Percentiles rank a stretch among this genome's conserved stretches.
phyloP scores from a whole-genome alignment of 2,329 filamentous ascomycete genomes.

The Colletotrichum incanum region DNA sequence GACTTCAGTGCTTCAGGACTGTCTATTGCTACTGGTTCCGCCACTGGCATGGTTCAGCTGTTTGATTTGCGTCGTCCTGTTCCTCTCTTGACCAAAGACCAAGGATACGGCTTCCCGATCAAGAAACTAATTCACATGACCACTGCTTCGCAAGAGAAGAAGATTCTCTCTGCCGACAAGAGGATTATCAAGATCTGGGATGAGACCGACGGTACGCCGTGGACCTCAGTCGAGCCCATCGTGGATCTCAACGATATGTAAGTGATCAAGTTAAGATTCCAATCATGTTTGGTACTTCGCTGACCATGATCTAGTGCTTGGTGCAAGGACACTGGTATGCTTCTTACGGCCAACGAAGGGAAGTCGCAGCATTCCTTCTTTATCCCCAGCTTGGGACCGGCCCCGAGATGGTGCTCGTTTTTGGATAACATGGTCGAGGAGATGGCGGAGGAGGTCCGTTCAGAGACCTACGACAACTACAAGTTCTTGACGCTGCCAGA shows the following conservation, averaged over 20 bases:
- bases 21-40: slow-evolving; percentile 89
- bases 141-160: slow-evolving; percentile 82
- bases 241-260: slow-evolving; percentile 93
- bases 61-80: slow-evolving; percentile 93
- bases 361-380: slow-evolving; percentile 96
- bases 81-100: slow-evolving; percentile 91
- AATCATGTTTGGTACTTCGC: background rate
- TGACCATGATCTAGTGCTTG: slow-evolving; percentile 69
- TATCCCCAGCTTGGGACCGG: slow-evolving; percentile 92
- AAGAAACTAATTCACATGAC: slow-evolving; percentile 85
- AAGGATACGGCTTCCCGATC: slow-evolving; percentile 94
- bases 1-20: slow-evolving; percentile 89
- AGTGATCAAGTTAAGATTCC: background rate
- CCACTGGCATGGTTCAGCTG: slow-evolving; percentile 87
- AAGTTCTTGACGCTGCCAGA: slow-evolving; percentile 96
- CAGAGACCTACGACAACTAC: slow-evolving; percentile 97
- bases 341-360: slow-evolving; percentile 96
- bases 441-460: slow-evolving; percentile 88
- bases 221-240: slow-evolving; percentile 95
- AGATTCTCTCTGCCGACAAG: slow-evolving; percentile 93
- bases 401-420: slow-evolving; percentile 96
- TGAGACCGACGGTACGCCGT: slow-evolving; percentile 83
- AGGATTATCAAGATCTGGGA: slow-evolving; percentile 99
- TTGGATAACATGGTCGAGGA: slow-evolving; percentile 98
- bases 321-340: slow-evolving; percentile 93